phyloP scores from a whole-genome alignment of 192 early-diverging fungal genomes.

The Coemansia sp. region DNA sequence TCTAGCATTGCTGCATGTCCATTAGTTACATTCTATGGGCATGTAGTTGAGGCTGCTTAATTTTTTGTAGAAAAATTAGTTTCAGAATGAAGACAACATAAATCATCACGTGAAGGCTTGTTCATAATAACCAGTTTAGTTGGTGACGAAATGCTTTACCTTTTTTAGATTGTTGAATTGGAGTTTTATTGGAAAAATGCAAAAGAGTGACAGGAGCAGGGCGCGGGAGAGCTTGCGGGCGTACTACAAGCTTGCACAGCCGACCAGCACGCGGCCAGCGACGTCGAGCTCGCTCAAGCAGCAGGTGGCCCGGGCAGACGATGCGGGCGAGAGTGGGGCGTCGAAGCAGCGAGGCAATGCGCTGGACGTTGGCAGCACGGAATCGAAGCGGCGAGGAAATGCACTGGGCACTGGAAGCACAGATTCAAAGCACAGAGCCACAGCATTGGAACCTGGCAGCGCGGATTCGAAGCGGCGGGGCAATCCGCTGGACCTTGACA shows the following conservation, averaged over 20 bases:
- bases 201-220: constrained; percentile 8
- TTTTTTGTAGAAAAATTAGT: too few species aligned
- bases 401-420: not conserved
- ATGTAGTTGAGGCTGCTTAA: too few species aligned
- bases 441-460: not conserved
- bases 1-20: too few species aligned
- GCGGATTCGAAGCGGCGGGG: constrained; percentile 34
- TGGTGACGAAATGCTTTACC: not conserved
- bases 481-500: constrained; percentile 64
- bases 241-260: constrained; percentile 55
- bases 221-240: constrained; percentile 42
- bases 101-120: not conserved
- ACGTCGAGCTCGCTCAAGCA: constrained; percentile 11
- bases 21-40: too few species aligned
- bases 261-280: constrained; percentile 5
- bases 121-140: not conserved
- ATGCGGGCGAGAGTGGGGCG: not conserved
- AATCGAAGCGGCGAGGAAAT: constrained; percentile 1
- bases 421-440: not conserved
- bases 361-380: not conserved
- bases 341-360: constrained; percentile 9
- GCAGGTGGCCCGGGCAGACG: not conserved
- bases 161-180: too few species aligned
- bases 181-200: not conserved
- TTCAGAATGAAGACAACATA: too few species aligned